These are phyloP conservation scores for Tanacetum coccineum DNA, from an alignment of 129 eudicot genomes.

Conservation along the genomic window DNA sequence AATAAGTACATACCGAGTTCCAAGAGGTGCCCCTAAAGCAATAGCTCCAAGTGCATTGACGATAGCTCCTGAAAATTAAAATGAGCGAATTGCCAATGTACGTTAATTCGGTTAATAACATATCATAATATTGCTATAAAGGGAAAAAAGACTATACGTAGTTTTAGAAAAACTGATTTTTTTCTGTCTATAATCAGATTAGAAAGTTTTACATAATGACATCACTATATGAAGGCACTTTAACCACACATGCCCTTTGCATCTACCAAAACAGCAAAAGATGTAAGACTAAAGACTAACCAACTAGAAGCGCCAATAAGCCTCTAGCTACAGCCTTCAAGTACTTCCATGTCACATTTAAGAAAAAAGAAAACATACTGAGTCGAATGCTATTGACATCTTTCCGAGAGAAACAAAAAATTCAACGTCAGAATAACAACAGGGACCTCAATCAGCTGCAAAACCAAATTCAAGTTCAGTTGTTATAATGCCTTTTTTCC, in stretches of 20 bases:
- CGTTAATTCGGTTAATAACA: constrained; percentile 1
- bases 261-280: constrained; percentile 9
- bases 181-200: not conserved
- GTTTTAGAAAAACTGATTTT: not conserved
- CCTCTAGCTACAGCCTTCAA: constrained; percentile 80
- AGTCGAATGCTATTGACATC: not conserved
- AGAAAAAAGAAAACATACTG: not conserved
- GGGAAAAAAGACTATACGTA: not conserved
- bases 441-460: no score
- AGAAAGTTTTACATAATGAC: not conserved
- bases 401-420: not conserved
- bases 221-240: not conserved
- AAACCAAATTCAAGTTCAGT: no score
- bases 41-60: constrained; percentile 88
- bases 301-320: constrained; percentile 58
- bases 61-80: constrained; percentile 60
- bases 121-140: constrained; percentile 11
- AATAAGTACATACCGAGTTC: constrained; percentile 52
- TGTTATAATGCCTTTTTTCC: no score
- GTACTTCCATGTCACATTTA: constrained; percentile 48
- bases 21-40: constrained; percentile 88
- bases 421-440: no score
- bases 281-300: constrained; percentile 42
- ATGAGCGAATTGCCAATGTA: constrained; percentile 2
- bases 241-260: not conserved